Percentiles rank a stretch among this genome's conserved stretches.
These are phyloP conservation scores for Aspergillus pseudoviridinutans DNA, from an alignment of 2,329 filamentous ascomycete species.

Conservation along the genomic window DNA sequence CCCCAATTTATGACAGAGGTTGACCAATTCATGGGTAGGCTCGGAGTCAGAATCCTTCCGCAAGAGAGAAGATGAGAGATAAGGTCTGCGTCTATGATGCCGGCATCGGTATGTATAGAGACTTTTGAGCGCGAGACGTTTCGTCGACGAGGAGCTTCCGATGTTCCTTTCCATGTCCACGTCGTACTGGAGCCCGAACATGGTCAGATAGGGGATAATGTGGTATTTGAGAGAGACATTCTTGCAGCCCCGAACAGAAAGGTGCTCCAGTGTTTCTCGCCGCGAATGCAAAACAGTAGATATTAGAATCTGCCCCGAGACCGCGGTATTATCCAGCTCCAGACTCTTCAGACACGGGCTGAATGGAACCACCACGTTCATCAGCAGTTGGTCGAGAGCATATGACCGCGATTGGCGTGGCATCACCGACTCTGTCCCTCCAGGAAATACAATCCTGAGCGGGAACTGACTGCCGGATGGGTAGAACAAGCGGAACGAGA, in stretches of 20 bases:
- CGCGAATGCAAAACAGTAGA: slow-evolving; percentile 53
- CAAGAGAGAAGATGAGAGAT: slow-evolving; percentile 52
- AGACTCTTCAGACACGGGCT: slow-evolving; percentile 54
- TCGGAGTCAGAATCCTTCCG: slow-evolving; percentile 58
- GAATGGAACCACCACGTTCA: slow-evolving; percentile 54
- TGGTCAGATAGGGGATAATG: slow-evolving; percentile 55
- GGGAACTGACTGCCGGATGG: slow-evolving; percentile 34
- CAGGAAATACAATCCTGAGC: slow-evolving; percentile 31
- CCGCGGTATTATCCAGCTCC: slow-evolving; percentile 59
- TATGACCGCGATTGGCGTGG: slow-evolving; percentile 54
- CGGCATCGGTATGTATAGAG: slow-evolving; percentile 60
- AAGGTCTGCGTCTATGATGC: slow-evolving; percentile 58
- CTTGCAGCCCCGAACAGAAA: slow-evolving; percentile 60
- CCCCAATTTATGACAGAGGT: slow-evolving; percentile 54
- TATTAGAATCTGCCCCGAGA: slow-evolving; percentile 55
- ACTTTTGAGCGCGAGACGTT: slow-evolving; percentile 53
- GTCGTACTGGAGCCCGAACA: slow-evolving; percentile 43
- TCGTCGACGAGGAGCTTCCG: slow-evolving; percentile 28
- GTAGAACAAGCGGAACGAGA: slow-evolving; percentile 54
- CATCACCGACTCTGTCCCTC: slow-evolving; percentile 27
- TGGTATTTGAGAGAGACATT: slow-evolving; percentile 63
- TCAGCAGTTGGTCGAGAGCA: slow-evolving; percentile 55
- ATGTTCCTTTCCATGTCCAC: slow-evolving; percentile 42
- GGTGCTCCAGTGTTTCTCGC: slow-evolving; percentile 53
- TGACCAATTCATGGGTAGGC: slow-evolving; percentile 58